These are phyloP conservation scores for Tagetes patula DNA, from an alignment of 129 eudicot genomes.

Conservation along the genomic window DNA sequence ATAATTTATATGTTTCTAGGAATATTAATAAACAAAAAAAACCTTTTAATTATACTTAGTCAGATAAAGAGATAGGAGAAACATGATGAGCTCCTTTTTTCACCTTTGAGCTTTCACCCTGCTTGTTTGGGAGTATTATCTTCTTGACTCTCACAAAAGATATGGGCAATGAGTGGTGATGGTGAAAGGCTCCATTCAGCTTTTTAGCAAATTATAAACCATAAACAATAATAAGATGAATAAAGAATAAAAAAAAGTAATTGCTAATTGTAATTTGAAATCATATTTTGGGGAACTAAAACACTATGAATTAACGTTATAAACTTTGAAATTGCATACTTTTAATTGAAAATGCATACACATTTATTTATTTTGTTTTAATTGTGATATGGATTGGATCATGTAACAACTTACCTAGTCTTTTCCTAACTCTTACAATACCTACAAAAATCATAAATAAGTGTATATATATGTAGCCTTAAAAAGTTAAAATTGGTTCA, in stretches of 20 bases:
- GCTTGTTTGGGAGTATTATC: constrained; percentile 12
- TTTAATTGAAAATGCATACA: no score
- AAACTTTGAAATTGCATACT: no score
- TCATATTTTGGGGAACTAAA: neutral
- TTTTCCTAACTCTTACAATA: no score
- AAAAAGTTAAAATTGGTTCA: no score
- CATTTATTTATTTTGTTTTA: no score
- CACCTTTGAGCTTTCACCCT: neutral
- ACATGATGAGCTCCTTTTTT: constrained; percentile 7
- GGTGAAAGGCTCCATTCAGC: neutral
- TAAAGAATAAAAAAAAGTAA: no score
- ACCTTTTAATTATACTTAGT: neutral
- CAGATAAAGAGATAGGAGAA: constrained; percentile 1
- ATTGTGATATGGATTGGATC: no score
- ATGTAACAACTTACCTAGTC: no score
- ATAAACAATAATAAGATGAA: no score
- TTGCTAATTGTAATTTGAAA: neutral
- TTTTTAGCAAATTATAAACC: neutral
- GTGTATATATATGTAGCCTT: no score
- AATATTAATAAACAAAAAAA: neutral
- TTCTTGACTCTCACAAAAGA: constrained; percentile 17
- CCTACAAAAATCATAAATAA: no score
- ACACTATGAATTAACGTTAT: no score
- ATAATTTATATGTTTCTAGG: neutral
- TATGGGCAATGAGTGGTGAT: neutral